These are phyloP conservation scores for Elongisporangium anandrum DNA, from an alignment of 352 stramenopile species.

Conservation along the genomic window DNA sequence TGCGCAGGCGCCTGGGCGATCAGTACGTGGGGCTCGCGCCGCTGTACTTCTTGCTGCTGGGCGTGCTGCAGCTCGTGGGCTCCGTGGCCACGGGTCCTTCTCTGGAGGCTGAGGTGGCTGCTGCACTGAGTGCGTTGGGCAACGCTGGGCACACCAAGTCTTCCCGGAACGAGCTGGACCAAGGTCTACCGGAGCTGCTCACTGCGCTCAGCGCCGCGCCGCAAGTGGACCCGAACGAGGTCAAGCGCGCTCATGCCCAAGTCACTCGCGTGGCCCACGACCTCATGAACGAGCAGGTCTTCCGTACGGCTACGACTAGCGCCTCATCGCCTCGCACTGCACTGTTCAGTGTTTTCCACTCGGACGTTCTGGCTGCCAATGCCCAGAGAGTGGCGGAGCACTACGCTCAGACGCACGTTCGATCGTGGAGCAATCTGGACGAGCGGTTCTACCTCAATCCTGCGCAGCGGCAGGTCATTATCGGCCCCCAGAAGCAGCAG, in stretches of 20 bases:
- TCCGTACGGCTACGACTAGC: conserved; percentile 9
- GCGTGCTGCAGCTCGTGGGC: conserved; percentile 66
- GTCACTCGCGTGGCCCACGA: conserved; percentile 37
- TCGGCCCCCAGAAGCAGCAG: conserved; percentile 13
- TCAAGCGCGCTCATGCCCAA: conserved; percentile 31
- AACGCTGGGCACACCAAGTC: conserved; percentile 6
- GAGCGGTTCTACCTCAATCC: conserved; percentile 52
- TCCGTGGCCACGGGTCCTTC: conserved; percentile 30
- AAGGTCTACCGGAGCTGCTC: conserved; percentile 27
- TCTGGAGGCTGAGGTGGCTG: conserved; percentile 76
- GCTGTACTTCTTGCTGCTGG: conserved; percentile 76
- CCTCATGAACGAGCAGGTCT: conserved; percentile 19
- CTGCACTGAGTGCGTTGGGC: conserved; percentile 70
- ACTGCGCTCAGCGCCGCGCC: conserved; percentile 43
- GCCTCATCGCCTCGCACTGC: conserved; percentile 8
- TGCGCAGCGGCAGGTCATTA: conserved; percentile 22
- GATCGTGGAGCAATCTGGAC: conserved; percentile 47
- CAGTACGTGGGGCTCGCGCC: conserved; percentile 58
- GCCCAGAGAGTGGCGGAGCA: conserved; percentile 23
- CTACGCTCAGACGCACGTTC: conserved; percentile 45
- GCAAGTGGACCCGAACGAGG: conserved; percentile 38
- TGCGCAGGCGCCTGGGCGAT: conserved; percentile 31
- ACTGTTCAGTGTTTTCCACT: conserved; percentile 19
- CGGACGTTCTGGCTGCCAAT: conserved; percentile 34
- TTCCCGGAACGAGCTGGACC: background rate